Base-by-base conservation (phyloP, 306 rosid genomes). In the Argentina anserina region DNA sequence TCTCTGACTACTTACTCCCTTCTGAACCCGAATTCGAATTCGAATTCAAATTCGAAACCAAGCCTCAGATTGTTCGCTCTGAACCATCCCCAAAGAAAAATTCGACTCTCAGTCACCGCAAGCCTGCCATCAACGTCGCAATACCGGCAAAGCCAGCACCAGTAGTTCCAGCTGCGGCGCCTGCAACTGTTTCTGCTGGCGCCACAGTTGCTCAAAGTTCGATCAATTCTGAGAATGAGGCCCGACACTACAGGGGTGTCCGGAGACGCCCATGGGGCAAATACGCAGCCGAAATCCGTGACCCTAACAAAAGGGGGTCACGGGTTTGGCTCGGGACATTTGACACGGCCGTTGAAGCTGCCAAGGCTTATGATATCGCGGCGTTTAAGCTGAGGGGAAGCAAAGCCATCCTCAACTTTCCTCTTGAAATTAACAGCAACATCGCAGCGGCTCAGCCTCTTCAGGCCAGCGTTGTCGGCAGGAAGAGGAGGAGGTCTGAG, bases 301-400 rank as follows among this genome's bases (percentile, higher is more conserved):
- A 86, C 25, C 89, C 87, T 1, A 78, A 66, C 56, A 73, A 67
- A 40, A 80, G 80, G 36, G 90, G 90, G 1, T 78, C 85, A 6
- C 81, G 90, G 23, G 90, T 83, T 23, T 86, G 90, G 90, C 85
- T 86, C 0, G 90, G 90, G 58, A 86, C 90, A 5, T 86, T 80
- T 20, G 85, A 83, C 1, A 83, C 87, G 1, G 87, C 85, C 64
- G 67, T 83, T 18, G 87, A 86, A 74, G 90, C 87, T 2, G 90
- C 87, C 26, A 82, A 72, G 40, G 90, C 86, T 62, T 86, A 86
- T 62, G 87, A 86, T 29, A 36, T 83, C 4, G 90, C 90, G 14
- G 90, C 90, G 11, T 86, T 86, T 20, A 78, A 45, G 43, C 31
- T 86, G 87, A 75, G 90, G 6, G 87, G 87, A 21, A 83, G 82